Evolutionary conservation across 805 yeast species (phyloP), one percentile per base, ranked within the genome.

Genomic region (Ogataea zsoltii): DNA sequence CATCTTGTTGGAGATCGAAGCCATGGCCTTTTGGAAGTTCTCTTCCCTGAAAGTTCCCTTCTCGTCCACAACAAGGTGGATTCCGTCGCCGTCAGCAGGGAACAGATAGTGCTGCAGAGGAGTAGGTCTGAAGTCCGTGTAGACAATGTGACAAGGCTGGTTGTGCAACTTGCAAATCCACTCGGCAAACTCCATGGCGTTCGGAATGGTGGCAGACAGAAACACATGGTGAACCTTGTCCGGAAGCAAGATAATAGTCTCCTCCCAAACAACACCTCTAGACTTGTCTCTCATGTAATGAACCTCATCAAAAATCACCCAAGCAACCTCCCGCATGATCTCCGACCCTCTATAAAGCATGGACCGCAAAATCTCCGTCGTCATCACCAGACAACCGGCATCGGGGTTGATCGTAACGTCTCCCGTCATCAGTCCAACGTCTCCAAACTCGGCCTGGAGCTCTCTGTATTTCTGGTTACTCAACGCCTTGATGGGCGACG

Each of bases 261-360:
- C 99, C 70, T 94, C 99, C 99, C 99, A 94, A 29, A 94, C 99
- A 42, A 94, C 99, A 66, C 99, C 99, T 70, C 99, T 82, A 55
- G 90, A 94, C 57, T 89, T 85, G 66, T 94, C 99, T 70, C 97
- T 83, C 95, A 94, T 94, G 68, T 94, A 94, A 70, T 94, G 99
- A 37, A 94, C 97, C 66, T 94, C 99, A 68, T 94, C 99, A 55
- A 94, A 94, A 32, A 94, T 83, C 41, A 94, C 99, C 96, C 97
- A 94, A 0, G 97, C 97, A 33, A 94, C 98, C 74, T 94, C 99
- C 67, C 99, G 79, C 92, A 94, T 91, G 38, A 95, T 84, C 65
- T 94, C 99, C 12, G 97, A 88, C 51, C 99, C 99, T 65, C 98
- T 77, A 65, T 94, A 94, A 34, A 94, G 76, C 99, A 94, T 94